Conservation (phyloP, 1,284 basidiomycete genomes). For the Megacollybia platyphylla region DNA sequence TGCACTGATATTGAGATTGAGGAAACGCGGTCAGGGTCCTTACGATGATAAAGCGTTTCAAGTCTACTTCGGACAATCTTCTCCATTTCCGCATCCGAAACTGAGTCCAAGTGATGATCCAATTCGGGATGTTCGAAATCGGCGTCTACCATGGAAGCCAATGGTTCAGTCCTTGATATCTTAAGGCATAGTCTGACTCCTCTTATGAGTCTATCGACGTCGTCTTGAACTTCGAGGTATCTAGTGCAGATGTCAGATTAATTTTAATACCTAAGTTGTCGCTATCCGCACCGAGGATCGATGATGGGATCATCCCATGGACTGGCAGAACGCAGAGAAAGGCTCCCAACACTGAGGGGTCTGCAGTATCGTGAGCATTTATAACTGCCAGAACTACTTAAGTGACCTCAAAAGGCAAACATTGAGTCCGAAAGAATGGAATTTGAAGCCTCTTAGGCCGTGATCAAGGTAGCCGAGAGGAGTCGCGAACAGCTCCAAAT, state of each 20-base stretch:
- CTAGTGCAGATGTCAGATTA: constrained; percentile 16
- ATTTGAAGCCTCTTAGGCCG: constrained; percentile 14
- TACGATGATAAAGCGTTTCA: constrained; percentile 45
- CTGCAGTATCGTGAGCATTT: constrained; percentile 9
- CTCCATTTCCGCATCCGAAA: constrained; percentile 29
- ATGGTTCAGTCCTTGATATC: constrained; percentile 35
- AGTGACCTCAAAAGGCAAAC: constrained; percentile 22
- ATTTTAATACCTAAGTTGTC: not conserved
- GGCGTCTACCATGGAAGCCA: constrained; percentile 34
- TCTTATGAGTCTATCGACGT: constrained; percentile 40
- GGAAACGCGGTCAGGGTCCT: no score
- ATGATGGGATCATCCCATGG: constrained; percentile 26
- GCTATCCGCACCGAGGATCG: constrained; percentile 23
- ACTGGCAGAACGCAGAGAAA: constrained; percentile 22
- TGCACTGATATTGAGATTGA: no score
- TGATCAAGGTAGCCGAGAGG: constrained; percentile 30
- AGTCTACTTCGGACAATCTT: constrained; percentile 29
- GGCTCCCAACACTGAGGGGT: constrained; percentile 23
- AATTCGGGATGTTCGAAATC: constrained; percentile 21
- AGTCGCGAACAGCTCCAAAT: constrained; percentile 47
- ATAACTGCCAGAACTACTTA: constrained; percentile 1
- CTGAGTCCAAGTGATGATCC: constrained; percentile 26
- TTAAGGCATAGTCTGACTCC: constrained; percentile 35
- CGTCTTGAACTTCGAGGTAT: constrained; percentile 43
- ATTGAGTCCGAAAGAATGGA: constrained; percentile 27